A percentile compares a stretch with the other conserved stretches of the same genome.
Evolutionary conservation across 495 filamentous ascomycete genomes (phyloP).

Genomic region (Podospora fimiseda): DNA sequence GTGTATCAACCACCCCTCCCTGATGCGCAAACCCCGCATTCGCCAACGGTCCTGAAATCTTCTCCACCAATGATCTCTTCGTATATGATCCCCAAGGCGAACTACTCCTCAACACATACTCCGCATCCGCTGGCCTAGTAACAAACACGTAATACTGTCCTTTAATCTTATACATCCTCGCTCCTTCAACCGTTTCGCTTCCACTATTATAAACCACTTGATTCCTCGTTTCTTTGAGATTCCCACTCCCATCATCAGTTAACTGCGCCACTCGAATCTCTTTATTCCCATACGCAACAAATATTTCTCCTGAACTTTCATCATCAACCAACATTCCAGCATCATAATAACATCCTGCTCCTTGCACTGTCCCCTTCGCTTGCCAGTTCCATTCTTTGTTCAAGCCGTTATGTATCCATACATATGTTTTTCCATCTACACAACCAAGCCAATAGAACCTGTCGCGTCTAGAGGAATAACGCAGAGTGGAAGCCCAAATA

Average conservation of each 20-base stretch:
- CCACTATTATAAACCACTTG: constrained; percentile 36
- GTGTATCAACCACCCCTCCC: constrained; percentile 50
- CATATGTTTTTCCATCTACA: constrained; percentile 40
- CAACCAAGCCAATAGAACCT: constrained; percentile 55
- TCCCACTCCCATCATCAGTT: constrained; percentile 31
- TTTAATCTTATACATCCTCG: constrained; percentile 50
- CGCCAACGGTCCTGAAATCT: constrained; percentile 34
- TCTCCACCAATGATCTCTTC: constrained; percentile 28
- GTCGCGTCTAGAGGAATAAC: constrained; percentile 40
- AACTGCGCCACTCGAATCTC: constrained; percentile 47
- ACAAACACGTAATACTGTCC: constrained; percentile 50
- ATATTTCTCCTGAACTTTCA: constrained; percentile 49
- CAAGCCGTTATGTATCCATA: constrained; percentile 38
- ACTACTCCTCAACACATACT: constrained; percentile 43
- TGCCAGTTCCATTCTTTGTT: constrained; percentile 29
- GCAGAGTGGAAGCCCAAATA: constrained; percentile 50
- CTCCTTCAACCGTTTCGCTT: constrained; percentile 44
- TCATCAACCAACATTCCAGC: constrained; percentile 52
- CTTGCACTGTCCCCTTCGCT: constrained; percentile 23
- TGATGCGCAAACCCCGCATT: constrained; percentile 46
- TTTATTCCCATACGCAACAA: constrained; percentile 49
- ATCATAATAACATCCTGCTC: constrained; percentile 50
- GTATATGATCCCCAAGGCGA: constrained; percentile 45
- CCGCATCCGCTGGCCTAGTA: constrained; percentile 37
- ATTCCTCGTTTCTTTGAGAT: constrained; percentile 16